Evolutionary conservation across 805 yeast species (phyloP), one percentile per base, ranked within the genome.

Genomic region (Zygosaccharomyces pseudorouxii): DNA sequence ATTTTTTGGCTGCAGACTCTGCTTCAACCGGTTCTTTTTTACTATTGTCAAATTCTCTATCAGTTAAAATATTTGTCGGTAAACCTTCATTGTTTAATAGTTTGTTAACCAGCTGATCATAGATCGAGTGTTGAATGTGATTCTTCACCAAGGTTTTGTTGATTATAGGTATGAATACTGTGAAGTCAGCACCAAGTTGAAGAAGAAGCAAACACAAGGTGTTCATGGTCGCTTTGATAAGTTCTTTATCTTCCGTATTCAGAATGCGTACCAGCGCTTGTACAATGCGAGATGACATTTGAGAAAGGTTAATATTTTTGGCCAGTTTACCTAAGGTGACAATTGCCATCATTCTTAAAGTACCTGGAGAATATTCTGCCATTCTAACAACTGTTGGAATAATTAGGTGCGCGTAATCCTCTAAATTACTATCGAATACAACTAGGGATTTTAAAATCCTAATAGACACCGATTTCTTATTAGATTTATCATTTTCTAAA

Each of bases 261-360:
- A 93, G 68, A 0, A 89, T 83, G 48, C 97, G 71, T 6, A 90
- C 68, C 10, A 93, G 66, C 0, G 97, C 92, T 57, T 92, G 97
- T 23, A 93, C 79, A 44, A 93, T 86, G 53, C 97, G 74, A 1
- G 97, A 86, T 0, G 96, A 84, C 88, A 89, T 84, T 55, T 92
- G 98, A 48, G 81, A 81, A 47, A 93, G 70, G 51, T 81, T 77
- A 3, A 92, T 83, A 33, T 74, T 77, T 55, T 80, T 82, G 1
- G 96, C 81, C 23, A 93, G 67, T 58, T 86, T 84, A 0, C 97
- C 96, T 38, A 93, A 73, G 0, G 96, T 81, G 42, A 83, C 84
- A 48, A 93, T 82, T 0, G 97, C 89, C 38, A 86, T 81, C 49
- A 76, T 78, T 48, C 88, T 72, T 29, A 92, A 73, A 12, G 71